Evolutionary conservation across 768 basidiomycete species (phyloP).

Genomic region (Paxillus rubicundulus): DNA sequence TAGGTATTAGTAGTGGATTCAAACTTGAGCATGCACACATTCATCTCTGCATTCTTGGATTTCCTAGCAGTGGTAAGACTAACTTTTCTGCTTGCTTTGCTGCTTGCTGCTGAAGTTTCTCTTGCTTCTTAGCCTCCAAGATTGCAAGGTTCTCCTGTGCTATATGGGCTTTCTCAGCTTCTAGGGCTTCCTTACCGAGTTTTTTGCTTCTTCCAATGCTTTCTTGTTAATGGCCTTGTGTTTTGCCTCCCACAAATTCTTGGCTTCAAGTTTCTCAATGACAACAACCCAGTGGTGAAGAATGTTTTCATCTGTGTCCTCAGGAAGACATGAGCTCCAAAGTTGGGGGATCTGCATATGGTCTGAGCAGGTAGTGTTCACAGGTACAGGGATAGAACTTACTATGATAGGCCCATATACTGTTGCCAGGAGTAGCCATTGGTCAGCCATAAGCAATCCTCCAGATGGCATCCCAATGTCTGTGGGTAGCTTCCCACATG

Average conservation of each 20-base stretch:
- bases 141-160: background rate
- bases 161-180: background rate
- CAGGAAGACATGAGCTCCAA: conserved; percentile 18
- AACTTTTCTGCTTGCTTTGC: background rate
- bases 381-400: conserved; percentile 3
- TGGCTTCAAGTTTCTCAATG: background rate
- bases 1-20: no score
- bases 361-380: background rate
- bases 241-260: background rate
- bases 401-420: conserved; percentile 31
- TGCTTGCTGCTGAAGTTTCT: background rate
- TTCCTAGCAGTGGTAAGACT: background rate
- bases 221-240: background rate
- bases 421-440: conserved; percentile 28
- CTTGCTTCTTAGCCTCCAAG: background rate
- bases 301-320: background rate
- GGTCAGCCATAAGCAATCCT: conserved; percentile 35
- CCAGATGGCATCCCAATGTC: conserved; percentile 32
- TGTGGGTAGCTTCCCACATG: conserved; percentile 17
- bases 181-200: background rate
- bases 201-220: background rate
- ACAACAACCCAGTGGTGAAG: background rate
- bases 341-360: conserved; percentile 25
- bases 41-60: background rate
- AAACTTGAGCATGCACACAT: no score